These are phyloP conservation scores for Teratosphaeria gauchensis DNA, from an alignment of 2,329 filamentous ascomycete genomes.

Conservation along the genomic window DNA sequence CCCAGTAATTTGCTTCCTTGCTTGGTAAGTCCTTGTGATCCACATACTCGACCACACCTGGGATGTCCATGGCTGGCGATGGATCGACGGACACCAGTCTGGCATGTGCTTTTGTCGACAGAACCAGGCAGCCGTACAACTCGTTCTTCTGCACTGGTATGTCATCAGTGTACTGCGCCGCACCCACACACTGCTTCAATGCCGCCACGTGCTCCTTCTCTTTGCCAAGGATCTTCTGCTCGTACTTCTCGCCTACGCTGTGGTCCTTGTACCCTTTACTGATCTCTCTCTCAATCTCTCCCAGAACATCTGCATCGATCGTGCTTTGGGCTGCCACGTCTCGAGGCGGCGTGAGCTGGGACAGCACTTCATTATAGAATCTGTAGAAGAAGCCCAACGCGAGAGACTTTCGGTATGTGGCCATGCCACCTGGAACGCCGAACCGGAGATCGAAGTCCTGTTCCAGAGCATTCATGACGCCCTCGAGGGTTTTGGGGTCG, in stretches of 20 bases:
- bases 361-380: slow-evolving; percentile 84
- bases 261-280: slow-evolving; percentile 73
- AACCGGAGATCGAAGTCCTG: slow-evolving; percentile 82
- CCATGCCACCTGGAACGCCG: slow-evolving; percentile 93
- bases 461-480: slow-evolving; percentile 80
- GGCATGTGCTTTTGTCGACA: slow-evolving; percentile 82
- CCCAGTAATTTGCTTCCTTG: slow-evolving; percentile 79
- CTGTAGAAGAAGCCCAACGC: slow-evolving; percentile 93
- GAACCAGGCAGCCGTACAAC: slow-evolving; percentile 74
- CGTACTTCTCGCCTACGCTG: slow-evolving; percentile 64
- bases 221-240: slow-evolving; percentile 74
- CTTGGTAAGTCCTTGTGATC: slow-evolving; percentile 74
- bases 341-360: slow-evolving; percentile 40
- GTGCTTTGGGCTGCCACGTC: slow-evolving; percentile 30
- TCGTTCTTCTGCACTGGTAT: slow-evolving; percentile 82
- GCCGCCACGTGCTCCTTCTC: slow-evolving; percentile 82
- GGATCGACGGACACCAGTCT: slow-evolving; percentile 72
- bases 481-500: slow-evolving; percentile 75
- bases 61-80: slow-evolving; percentile 65
- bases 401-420: slow-evolving; percentile 83
- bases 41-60: slow-evolving; percentile 75
- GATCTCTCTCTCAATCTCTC: slow-evolving; percentile 76
- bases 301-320: slow-evolving; percentile 63
- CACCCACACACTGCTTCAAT: slow-evolving; percentile 84
- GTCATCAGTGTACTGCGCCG: slow-evolving; percentile 94